Evolutionary conservation across 352 stramenopile genomes (phyloP).

Genomic region (Phytophthora lateralis): DNA sequence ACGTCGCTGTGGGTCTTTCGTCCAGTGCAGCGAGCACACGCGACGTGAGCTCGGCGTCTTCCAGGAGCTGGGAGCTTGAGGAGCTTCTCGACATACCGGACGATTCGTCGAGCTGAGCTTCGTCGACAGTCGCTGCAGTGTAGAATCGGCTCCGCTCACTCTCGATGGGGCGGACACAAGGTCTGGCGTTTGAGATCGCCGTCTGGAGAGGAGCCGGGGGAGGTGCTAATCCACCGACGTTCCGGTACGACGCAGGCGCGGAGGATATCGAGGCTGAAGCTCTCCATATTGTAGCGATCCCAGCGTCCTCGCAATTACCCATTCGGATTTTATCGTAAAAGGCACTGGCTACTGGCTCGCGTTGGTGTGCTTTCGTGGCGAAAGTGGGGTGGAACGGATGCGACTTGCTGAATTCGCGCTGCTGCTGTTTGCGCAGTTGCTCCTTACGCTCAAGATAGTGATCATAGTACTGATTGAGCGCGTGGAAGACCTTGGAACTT

Average conservation of each 20-base stretch:
- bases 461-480: slow-evolving; percentile 75
- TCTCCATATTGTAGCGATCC: slow-evolving; percentile 3
- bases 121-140: slow-evolving; percentile 3
- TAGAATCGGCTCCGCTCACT: slow-evolving; percentile 27
- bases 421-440: slow-evolving; percentile 54
- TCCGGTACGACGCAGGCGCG: slow-evolving; percentile 1
- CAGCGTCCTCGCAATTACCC: slow-evolving; percentile 22
- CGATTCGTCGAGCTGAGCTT: slow-evolving; percentile 9
- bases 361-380: slow-evolving; percentile 49
- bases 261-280: slow-evolving; percentile 16
- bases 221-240: slow-evolving; percentile 9
- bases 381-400: slow-evolving; percentile 74
- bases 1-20: slow-evolving; percentile 28
- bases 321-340: slow-evolving; percentile 67
- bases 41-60: slow-evolving; percentile 62
- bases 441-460: slow-evolving; percentile 70
- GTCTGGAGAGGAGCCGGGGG: slow-evolving; percentile 44
- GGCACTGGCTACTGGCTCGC: slow-evolving; percentile 34
- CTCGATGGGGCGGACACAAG: slow-evolving; percentile 68
- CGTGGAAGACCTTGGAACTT: slow-evolving; percentile 66
- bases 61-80: slow-evolving; percentile 46
- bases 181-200: slow-evolving; percentile 54
- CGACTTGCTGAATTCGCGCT: slow-evolving; percentile 58
- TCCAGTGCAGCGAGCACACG: slow-evolving; percentile 62
- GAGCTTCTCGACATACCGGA: slow-evolving; percentile 38